Conservation (phyloP, 176 grass and related monocot species). For the Chloris gayana region DNA sequence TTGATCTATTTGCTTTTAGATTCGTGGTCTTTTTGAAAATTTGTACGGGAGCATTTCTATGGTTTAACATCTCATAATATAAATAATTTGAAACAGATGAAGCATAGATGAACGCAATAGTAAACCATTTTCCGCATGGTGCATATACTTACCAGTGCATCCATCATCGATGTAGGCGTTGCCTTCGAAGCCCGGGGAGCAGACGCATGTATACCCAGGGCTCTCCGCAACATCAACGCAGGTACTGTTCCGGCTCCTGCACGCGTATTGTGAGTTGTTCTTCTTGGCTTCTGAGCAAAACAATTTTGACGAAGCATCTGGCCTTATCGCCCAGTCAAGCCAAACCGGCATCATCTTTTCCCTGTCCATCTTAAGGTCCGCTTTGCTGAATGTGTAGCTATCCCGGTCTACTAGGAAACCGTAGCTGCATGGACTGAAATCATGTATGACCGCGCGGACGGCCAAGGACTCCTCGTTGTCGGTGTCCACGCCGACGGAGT, state of each 20-base stretch:
- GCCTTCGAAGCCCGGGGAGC: background rate
- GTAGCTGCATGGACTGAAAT: slow-evolving; percentile 40
- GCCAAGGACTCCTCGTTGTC: no score
- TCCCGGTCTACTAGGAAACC: slow-evolving; percentile 23
- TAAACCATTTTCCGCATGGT: background rate
- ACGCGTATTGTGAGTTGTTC: background rate
- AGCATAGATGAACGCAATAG: no score
- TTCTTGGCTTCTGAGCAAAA: slow-evolving; percentile 16
- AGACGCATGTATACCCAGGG: slow-evolving; percentile 29
- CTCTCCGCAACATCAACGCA: slow-evolving; percentile 4
- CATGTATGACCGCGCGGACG: no score
- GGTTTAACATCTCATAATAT: no score
- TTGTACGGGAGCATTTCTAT: no score
- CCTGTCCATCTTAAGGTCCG: slow-evolving; percentile 14
- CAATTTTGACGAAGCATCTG: background rate
- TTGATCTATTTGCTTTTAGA: no score
- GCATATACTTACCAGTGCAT: slow-evolving; percentile 3
- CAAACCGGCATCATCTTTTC: background rate
- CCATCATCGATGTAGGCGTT: slow-evolving; percentile 1
- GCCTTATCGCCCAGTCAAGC: slow-evolving; percentile 38
- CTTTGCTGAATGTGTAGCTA: background rate
- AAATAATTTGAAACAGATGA: no score
- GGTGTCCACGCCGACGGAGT: no score
- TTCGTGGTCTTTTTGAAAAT: no score
- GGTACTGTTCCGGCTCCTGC: slow-evolving; percentile 16